Base-by-base conservation (phyloP, 495 filamentous ascomycete genomes). In the Xylaria curta region DNA sequence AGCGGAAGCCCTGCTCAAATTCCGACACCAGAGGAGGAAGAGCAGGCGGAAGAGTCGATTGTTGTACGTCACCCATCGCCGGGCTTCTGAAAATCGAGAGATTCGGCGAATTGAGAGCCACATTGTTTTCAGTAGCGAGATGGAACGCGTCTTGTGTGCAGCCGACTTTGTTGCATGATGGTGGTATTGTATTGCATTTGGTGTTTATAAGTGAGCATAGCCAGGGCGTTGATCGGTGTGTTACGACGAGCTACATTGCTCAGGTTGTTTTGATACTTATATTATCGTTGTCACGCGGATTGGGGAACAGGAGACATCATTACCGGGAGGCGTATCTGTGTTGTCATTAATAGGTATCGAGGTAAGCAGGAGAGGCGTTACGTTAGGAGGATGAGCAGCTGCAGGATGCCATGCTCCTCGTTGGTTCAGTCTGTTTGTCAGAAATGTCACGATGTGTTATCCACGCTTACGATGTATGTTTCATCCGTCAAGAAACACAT, bases 181-280 rank as follows among this genome's bases (percentile, higher is more conserved):
- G 21, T 24, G 21, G 33, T 7, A 49, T 49, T 65, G 62, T 65
- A 47, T 65, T 36, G 38, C 1, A 10, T 63, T 53, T 66, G 26
- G 26, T 38, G 53, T 56, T 28, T 51, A 28, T 17, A 12, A 15
- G 36, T 13, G 15, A 66, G 63, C 63, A 66, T 66, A 46, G 63
- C 38, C 26, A 24, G 13, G 63, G 63, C 46, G 63, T 66, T 36
- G 61, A 24, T n/a, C 1, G 40, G 60, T 21, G 19, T 28, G 31
- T 19, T 60, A 21, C n/a, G 36, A 21, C 38, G 38, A 62, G 60
- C 21, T 15, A 42, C 59, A 24, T 8, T 13, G 33, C 19, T 33
- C 44, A 1, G 15, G 26, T 1, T 33, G 26, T 63, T 15, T 17
- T 44, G 5, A 1, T 6, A 28, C 19, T 49, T 33, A 17, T 19